phyloP scores from a whole-genome alignment of 352 stramenopile species.

The Pythium utonaiense region DNA sequence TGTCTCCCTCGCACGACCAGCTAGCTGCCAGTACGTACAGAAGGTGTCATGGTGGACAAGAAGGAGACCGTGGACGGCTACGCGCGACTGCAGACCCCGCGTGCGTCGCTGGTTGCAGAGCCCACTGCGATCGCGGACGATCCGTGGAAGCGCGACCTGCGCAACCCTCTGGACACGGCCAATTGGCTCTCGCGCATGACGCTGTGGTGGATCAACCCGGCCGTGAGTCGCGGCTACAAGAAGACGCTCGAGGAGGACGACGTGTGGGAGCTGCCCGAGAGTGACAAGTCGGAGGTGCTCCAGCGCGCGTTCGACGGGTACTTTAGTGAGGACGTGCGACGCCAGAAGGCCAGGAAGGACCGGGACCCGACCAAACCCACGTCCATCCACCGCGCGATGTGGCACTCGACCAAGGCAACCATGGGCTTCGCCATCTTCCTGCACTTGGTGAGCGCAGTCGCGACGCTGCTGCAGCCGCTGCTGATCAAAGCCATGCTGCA shows the following conservation, averaged over 20 bases:
- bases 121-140: not conserved
- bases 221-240: constrained; percentile 10
- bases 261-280: constrained; percentile 28
- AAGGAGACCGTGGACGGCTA: not conserved
- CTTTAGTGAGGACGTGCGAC: not conserved
- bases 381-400: constrained; percentile 23
- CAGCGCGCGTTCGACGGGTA: constrained; percentile 23
- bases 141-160: not conserved
- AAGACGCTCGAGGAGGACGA: constrained; percentile 27
- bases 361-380: not conserved
- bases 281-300: constrained; percentile 25
- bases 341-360: not conserved
- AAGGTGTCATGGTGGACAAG: not conserved
- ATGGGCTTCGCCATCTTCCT: constrained; percentile 29
- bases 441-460: constrained; percentile 21
- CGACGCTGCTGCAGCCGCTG: constrained; percentile 25
- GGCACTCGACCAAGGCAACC: constrained; percentile 26
- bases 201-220: constrained; percentile 12
- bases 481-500: constrained; percentile 26
- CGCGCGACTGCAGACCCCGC: constrained; percentile 3
- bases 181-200: constrained; percentile 16
- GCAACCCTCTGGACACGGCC: constrained; percentile 7
- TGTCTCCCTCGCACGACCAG: not conserved
- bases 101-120: not conserved
- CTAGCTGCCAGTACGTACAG: no score